Evolutionary conservation across 2,329 filamentous ascomycete species (phyloP).

Genomic region (Pseudocercospora fijiensis): DNA sequence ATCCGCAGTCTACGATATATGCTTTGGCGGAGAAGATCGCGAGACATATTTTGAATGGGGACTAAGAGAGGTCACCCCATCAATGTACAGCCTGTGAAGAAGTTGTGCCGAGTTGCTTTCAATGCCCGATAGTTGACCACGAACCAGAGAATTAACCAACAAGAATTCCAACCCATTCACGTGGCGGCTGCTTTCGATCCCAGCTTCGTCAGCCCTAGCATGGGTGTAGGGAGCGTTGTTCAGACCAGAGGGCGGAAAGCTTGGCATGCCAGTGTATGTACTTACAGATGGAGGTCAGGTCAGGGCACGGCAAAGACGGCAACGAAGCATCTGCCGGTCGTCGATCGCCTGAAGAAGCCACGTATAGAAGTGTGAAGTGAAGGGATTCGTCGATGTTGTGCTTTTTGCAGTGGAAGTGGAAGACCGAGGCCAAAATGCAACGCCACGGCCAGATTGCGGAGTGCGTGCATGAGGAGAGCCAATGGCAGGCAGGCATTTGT

Average conservation of each 20-base stretch:
- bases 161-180: too few relatives aligned
- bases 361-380: neutral
- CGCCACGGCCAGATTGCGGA: neutral
- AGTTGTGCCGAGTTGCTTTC: too few relatives aligned
- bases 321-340: neutral
- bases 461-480: conserved; percentile 1
- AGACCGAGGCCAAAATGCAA: neutral
- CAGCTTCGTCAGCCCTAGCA: conserved; percentile 1
- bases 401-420: neutral
- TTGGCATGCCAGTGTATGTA: too few relatives aligned
- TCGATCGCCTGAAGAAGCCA: neutral
- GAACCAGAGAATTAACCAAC: too few relatives aligned
- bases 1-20: conserved; percentile 13
- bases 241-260: too few relatives aligned
- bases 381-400: neutral
- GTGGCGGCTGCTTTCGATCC: neutral
- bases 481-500: conserved; percentile 2
- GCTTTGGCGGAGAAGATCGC: conserved; percentile 21
- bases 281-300: too few relatives aligned
- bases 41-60: conserved; percentile 10
- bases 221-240: neutral
- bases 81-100: too few relatives aligned
- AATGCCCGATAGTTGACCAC: too few relatives aligned
- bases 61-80: neutral
- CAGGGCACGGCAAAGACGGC: neutral